Conservation (phyloP, 805 yeast species). For the Danielia oregonensis region DNA sequence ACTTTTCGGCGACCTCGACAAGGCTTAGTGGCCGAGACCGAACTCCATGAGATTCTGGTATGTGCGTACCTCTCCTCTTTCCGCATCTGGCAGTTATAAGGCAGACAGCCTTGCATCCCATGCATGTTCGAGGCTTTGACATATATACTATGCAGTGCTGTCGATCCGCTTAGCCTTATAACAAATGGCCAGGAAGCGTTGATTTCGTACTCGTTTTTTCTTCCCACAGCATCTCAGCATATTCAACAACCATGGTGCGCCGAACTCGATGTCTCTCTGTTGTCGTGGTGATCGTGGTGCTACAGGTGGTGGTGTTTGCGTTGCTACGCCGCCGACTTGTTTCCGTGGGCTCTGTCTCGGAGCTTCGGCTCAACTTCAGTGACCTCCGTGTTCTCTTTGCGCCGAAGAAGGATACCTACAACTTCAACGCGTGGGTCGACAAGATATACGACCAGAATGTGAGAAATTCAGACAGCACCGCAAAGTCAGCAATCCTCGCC, state of each 20-base stretch:
- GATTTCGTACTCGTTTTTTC: no score
- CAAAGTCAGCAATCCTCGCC: constrained; percentile 2
- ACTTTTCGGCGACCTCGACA: no score
- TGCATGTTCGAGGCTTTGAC: no score
- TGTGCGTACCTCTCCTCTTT: no score
- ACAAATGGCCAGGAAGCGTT: no score
- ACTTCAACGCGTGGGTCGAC: constrained; percentile 10
- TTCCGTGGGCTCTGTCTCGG: background rate
- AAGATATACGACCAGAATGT: background rate
- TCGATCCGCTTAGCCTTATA: no score
- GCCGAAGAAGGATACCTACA: constrained; percentile 1
- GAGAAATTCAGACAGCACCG: background rate
- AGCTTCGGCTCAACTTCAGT: constrained; percentile 3
- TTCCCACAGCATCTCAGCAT: no score
- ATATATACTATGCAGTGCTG: no score
- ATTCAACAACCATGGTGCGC: constrained; percentile 6
- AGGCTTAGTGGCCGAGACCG: no score
- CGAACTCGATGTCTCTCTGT: constrained; percentile 7
- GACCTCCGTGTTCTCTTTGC: constrained; percentile 2
- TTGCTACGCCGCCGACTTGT: constrained; percentile 1
- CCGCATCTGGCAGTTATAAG: no score
- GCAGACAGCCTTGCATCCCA: no score
- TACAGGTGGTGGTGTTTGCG: constrained; percentile 3
- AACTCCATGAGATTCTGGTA: no score
- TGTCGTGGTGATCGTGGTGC: constrained; percentile 2